Base-by-base conservation (phyloP, 257 asterid genomes). In the Petunia secreta region DNA sequence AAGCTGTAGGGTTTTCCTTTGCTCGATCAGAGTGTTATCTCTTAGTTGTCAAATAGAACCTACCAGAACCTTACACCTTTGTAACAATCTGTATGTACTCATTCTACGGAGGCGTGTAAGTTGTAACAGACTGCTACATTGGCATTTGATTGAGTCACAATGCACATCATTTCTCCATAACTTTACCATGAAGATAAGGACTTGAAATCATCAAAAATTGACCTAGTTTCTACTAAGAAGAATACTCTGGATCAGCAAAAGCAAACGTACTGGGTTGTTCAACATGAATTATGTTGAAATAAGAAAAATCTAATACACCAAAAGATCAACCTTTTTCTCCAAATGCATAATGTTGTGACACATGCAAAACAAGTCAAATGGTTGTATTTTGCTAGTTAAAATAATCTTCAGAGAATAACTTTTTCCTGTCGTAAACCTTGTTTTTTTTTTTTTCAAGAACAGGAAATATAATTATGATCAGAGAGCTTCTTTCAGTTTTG, bases 201-300 rank as follows among this genome's bases (percentile, higher is more conserved):
- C 3, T n/a, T 43, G 55, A 67, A 41, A 67, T 67, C 39, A 67
- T 15, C 15, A 43, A n/a, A 67, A 67, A 4, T 67, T 8, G 7
- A 41, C 55, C 8, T n/a, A 67, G 14, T 43, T 66, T 67, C 34
- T 67, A 43, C 38, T 41, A 67, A n/a, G 75, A 40, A 43, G 55
- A 43, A 41, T 67, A 41, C 75, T n/a, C 10, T 8, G 75, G 75
- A 67, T 43, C 75, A 67, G n/a, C 38, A 67, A 68, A 43, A 13
- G 39, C 4, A 44, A 43, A 68, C 9, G 9, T 68, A 8, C 57
- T 44, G 75, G 55, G 37, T 68, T 48, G n/a, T 44, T 55, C 57
- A 1, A 68, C 54, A 67, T 67, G 75, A 43, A 67, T 67, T 67
- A 34, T 11, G 41, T 43, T 43, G 40, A 44, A 44, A 68, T 14